Evolutionary conservation across 371 early-diverging fungal genomes (phyloP), one percentile per base, ranked within the genome.

Genomic region (Mortierella sp.): DNA sequence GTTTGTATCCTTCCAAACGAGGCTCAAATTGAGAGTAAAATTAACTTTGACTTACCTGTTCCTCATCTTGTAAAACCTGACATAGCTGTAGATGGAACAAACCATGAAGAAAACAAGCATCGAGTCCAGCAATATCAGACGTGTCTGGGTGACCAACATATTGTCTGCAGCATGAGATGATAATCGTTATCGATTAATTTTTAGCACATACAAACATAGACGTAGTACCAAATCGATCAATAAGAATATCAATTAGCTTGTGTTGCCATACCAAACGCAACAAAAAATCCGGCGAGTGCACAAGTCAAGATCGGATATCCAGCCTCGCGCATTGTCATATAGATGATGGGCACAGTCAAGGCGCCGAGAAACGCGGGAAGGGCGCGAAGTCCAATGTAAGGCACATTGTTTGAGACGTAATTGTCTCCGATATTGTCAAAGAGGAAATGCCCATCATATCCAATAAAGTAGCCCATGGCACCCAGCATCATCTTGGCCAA

Each of bases 401-500:
- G 99, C 9, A 98, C 97, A 55, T 94, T 91, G 85, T 97, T 93
- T 49, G 87, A 87, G 37, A 93, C 85, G 75, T 98, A 98, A 73
- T 90, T 92, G 62, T 97, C 93, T 10, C 97, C 98, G 83, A 99
- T 99, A 69, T 93, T 94, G 22, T 94, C 96, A 83, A 99, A 99
- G 72, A 94, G 87, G 78, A 94, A 99, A 70, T 94, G 92, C 2
- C 99, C 99, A 70, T 98, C 95, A 84, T 96, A 98, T 22, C 98
- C 98, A 35, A 95, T 84, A 28, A 97, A 76, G 69, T 89, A 93
- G 1, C 97, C 97, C 62, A 88, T 90, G 26, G 90, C 90, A 12
- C 98, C 99, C 20, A 99, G 86, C 84, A 99, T 87, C 86, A 99
- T 78, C 84, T 99, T 99, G 28, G 99, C 99, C 51, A 99, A 89